These are phyloP conservation scores for Taiozyma sp. DNA, from an alignment of 1,139 yeast genomes.

Conservation along the genomic window DNA sequence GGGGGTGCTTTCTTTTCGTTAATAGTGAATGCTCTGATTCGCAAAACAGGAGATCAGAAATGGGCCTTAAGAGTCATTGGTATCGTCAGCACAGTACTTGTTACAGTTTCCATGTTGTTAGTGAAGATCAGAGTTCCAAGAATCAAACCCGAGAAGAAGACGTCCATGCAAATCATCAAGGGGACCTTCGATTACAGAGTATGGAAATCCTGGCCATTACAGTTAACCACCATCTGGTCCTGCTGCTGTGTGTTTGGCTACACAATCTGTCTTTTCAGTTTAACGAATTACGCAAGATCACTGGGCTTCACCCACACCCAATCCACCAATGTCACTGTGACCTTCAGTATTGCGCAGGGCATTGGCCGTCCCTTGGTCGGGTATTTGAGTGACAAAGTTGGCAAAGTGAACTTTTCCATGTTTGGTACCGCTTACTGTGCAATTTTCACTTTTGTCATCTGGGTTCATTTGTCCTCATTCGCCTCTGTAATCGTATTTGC, in stretches of 20 bases:
- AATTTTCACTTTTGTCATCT: constrained; percentile 36
- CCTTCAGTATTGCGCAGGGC: constrained; percentile 48
- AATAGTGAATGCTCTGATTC: constrained; percentile 42
- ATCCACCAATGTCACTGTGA: constrained; percentile 46
- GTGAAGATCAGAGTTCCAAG: constrained; percentile 25
- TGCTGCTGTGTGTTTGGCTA: constrained; percentile 35
- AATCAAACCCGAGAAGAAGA: constrained; percentile 30
- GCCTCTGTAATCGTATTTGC: constrained; percentile 43
- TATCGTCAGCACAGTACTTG: constrained; percentile 40
- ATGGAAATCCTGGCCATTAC: constrained; percentile 28
- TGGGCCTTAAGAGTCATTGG: constrained; percentile 59
- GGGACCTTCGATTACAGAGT: constrained; percentile 23
- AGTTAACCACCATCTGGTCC: constrained; percentile 38
- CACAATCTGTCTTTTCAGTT: constrained; percentile 42
- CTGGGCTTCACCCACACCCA: constrained; percentile 44
- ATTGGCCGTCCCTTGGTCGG: constrained; percentile 56
- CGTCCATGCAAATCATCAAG: constrained; percentile 23
- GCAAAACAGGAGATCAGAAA: constrained; percentile 42
- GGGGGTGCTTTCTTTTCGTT: constrained; percentile 59
- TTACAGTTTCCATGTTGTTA: constrained; percentile 29
- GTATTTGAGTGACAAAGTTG: constrained; percentile 39
- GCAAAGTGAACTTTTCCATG: constrained; percentile 42
- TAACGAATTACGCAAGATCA: constrained; percentile 46
- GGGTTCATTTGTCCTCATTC: constrained; percentile 51
- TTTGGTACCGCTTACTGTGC: constrained; percentile 30